Percentiles rank a stretch among this genome's conserved stretches.
Conservation (phyloP, 257 asterid genomes). For the Solanum stenotomum region DNA sequence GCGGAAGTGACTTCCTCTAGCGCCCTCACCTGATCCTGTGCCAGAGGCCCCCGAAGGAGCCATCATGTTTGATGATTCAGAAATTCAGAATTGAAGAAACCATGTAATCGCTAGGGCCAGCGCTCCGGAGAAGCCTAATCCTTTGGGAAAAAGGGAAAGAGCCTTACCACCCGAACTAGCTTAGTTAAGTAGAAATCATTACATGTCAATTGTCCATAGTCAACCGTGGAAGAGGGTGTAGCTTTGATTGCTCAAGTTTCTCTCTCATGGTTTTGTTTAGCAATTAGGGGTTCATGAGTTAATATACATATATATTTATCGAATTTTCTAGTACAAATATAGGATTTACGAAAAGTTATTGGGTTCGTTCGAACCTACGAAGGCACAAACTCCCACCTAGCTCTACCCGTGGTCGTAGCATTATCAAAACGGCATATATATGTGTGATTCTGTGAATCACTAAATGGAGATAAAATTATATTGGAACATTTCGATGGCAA, state of each 20-base stretch:
- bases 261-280: background rate
- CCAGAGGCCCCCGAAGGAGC: background rate
- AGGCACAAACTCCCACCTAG: background rate
- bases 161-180: no score
- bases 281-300: background rate
- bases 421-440: background rate
- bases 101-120: background rate
- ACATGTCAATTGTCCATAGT: background rate
- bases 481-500: slow-evolving; percentile 5
- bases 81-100: background rate
- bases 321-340: no score
- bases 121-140: background rate
- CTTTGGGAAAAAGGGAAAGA: no score
- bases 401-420: background rate
- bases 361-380: background rate
- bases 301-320: no score
- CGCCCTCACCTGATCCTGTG: background rate
- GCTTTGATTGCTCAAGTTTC: background rate
- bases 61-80: background rate
- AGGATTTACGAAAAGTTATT: no score
- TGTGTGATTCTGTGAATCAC: background rate
- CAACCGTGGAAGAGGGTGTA: background rate
- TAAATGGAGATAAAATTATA: background rate
- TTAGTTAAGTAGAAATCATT: no score
- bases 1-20: background rate